phyloP scores from a whole-genome alignment of 257 asterid genomes.

The Primulina huaijiensis region DNA sequence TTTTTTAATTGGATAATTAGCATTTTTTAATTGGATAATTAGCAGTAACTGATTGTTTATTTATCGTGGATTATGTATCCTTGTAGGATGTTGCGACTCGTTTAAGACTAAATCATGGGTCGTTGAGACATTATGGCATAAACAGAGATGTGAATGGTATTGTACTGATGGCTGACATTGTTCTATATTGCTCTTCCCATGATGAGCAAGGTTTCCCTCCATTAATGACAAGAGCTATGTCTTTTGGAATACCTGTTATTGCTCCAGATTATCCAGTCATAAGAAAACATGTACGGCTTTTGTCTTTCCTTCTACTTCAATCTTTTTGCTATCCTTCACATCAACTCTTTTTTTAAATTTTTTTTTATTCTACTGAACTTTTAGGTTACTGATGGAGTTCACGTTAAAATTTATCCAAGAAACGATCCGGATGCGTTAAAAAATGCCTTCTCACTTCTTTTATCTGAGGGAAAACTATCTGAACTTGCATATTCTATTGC shows the following conservation, averaged over 20 bases:
- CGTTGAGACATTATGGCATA: slow-evolving; percentile 72
- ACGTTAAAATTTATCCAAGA: slow-evolving; percentile 63
- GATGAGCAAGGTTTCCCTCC: slow-evolving; percentile 92
- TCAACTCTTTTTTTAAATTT: slow-evolving; percentile 19
- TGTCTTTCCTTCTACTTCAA: slow-evolving; percentile 22
- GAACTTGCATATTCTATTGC: slow-evolving; percentile 64
- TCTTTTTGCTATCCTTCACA: slow-evolving; percentile 23
- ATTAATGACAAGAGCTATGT: slow-evolving; percentile 80
- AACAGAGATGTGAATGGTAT: slow-evolving; percentile 65
- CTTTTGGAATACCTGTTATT: slow-evolving; percentile 79
- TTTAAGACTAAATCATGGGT: slow-evolving; percentile 69
- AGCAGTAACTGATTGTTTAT: slow-evolving; percentile 20
- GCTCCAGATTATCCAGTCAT: slow-evolving; percentile 75
- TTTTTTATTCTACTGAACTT: slow-evolving; percentile 26
- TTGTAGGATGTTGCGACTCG: slow-evolving; percentile 71
- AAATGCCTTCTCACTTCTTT: slow-evolving; percentile 61
- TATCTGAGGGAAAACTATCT: slow-evolving; percentile 65
- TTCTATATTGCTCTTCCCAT: slow-evolving; percentile 86
- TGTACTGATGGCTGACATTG: slow-evolving; percentile 84
- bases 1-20: slow-evolving; percentile 13
- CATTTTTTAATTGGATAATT: slow-evolving; percentile 15
- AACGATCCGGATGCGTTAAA: slow-evolving; percentile 59
- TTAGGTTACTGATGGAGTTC: slow-evolving; percentile 83
- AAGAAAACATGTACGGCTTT: slow-evolving; percentile 60
- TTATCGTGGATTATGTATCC: slow-evolving; percentile 20